Base-by-base conservation (phyloP, 495 filamentous ascomycete species). In the Aspergillus ellipticus region DNA sequence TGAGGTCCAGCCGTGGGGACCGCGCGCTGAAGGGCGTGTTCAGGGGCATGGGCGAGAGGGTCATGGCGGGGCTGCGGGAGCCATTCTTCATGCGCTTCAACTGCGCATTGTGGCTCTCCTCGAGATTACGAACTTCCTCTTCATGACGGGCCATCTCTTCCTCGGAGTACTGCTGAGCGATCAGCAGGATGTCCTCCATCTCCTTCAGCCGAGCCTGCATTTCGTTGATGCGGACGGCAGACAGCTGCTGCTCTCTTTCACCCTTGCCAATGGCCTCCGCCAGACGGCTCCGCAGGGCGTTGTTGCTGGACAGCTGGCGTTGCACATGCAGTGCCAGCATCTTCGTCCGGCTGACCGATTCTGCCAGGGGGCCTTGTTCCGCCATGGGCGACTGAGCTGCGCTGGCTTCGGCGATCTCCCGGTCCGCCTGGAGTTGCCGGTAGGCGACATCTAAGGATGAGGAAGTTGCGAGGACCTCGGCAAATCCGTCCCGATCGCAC, bases 161-260 rank as follows among this genome's bases (percentile, higher is more conserved):
- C 72, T 98, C 94, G 16, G 90, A 90, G 33, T 86, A 75, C 45
- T 91, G 87, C 70, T 97, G 94, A 1, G 94, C 92, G 15, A 80
- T 70, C 50, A 96, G 75, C 15, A 97, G 81, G 55, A 83, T 82
- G 56, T 98, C 94, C 69, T 98, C 94, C 21, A 96, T 78, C 13
- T 76, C 71, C 66, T 88, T 88, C 53, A 98, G 85, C 39, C 82
- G 85, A 47, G 74, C 79, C 66, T 97, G 92, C 74, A 97, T 80
- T 48, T 85, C 76, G 49, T 87, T 90, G 71, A 98, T 97, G 59
- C 87, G 85, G 49, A 81, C 73, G 4, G 87, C 86, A 53, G 89
- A 95, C 37, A 85, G 70, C 61, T 83, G 84, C 63, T 96, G 94
- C 57, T 91, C 90, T 29, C 80, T 79, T 65, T 97, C 94, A 51